These are phyloP conservation scores for Onygena corvina DNA, from an alignment of 2,329 filamentous ascomycete species.

Conservation along the genomic window DNA sequence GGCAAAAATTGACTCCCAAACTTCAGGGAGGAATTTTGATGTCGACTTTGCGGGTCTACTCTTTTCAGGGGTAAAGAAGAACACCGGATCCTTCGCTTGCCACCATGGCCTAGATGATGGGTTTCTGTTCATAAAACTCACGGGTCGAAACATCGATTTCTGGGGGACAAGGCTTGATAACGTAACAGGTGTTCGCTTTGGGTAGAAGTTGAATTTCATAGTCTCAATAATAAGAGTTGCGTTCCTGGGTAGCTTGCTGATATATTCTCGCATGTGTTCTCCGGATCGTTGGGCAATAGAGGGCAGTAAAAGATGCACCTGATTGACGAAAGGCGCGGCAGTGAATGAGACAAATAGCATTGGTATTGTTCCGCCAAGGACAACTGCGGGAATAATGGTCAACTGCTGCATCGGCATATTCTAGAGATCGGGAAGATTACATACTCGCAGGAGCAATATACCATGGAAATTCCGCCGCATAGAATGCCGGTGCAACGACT, in stretches of 20 bases:
- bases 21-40: constrained; percentile 31
- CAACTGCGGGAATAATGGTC: constrained; percentile 33
- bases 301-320: constrained; percentile 59
- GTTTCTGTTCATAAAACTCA: constrained; percentile 32
- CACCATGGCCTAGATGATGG: constrained; percentile 29
- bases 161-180: constrained; percentile 32
- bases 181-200: constrained; percentile 31
- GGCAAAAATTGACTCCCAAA: constrained; percentile 34
- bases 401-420: neutral
- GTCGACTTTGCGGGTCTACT: constrained; percentile 30
- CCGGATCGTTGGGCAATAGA: constrained; percentile 51
- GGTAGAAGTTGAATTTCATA: constrained; percentile 35
- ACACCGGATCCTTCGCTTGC: constrained; percentile 25
- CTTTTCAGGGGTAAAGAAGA: constrained; percentile 31
- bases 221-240: constrained; percentile 36
- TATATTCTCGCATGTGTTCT: constrained; percentile 33
- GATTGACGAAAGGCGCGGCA: constrained; percentile 59
- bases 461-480: constrained; percentile 31
- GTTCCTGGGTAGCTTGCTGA: constrained; percentile 33
- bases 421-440: constrained; percentile 11
- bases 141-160: constrained; percentile 28
- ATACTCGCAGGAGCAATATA: constrained; percentile 34
- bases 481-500: constrained; percentile 50
- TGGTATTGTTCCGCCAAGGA: constrained; percentile 51
- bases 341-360: constrained; percentile 52